Evolutionary conservation across 805 yeast species (phyloP).

Genomic region (Pichia manshurica): DNA sequence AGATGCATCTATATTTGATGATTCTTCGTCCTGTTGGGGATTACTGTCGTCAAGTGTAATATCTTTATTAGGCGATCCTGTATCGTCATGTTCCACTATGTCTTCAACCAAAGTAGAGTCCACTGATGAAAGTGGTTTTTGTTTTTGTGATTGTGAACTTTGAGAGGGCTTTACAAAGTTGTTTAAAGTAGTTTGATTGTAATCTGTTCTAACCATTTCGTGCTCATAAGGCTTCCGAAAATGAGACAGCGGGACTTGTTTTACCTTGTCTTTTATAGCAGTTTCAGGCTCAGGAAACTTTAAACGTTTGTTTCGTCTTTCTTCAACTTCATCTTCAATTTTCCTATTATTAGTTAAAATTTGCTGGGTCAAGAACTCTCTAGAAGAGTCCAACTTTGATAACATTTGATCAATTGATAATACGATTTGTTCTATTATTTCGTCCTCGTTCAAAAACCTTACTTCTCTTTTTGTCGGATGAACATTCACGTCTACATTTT

Average conservation of each 20-base stretch:
- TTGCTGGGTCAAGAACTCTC: slow-evolving; percentile 65
- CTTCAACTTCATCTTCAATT: slow-evolving; percentile 10
- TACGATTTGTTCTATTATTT: slow-evolving; percentile 62
- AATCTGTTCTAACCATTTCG: slow-evolving; percentile 66
- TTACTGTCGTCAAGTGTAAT: not conserved
- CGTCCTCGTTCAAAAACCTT: slow-evolving; percentile 77
- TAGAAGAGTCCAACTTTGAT: slow-evolving; percentile 53
- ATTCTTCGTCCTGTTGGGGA: not conserved
- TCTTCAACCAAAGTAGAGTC: too few species aligned
- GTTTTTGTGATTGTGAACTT: not conserved
- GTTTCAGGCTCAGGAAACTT: slow-evolving; percentile 1
- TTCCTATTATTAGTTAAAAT: slow-evolving; percentile 34
- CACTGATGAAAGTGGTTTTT: not conserved
- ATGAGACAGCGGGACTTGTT: slow-evolving; percentile 12
- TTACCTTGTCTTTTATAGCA: not conserved
- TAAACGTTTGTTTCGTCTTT: slow-evolving; percentile 7
- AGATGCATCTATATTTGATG: not conserved
- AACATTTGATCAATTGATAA: slow-evolving; percentile 44
- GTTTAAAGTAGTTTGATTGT: slow-evolving; percentile 52
- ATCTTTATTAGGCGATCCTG: not conserved
- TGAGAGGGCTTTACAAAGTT: slow-evolving; percentile 24
- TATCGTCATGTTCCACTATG: too few species aligned
- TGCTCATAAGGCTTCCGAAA: slow-evolving; percentile 48
- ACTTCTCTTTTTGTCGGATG: slow-evolving; percentile 97
- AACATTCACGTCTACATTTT: slow-evolving; percentile 81